Evolutionary conservation across 1,284 basidiomycete genomes (phyloP).

Genomic region (Cutaneotrichosporon sp.): DNA sequence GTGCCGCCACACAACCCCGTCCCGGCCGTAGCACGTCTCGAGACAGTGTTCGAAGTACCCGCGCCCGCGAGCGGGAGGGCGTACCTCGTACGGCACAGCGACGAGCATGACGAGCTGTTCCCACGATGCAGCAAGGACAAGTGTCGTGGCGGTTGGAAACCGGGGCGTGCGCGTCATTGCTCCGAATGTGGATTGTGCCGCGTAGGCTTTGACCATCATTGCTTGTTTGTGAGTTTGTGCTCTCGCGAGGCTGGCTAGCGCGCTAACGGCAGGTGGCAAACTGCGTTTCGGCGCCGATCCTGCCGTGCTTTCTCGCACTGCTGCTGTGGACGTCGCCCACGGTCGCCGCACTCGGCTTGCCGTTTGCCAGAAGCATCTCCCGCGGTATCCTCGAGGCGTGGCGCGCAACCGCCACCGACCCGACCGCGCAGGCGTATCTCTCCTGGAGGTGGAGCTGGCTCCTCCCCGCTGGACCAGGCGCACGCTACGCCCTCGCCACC

Average conservation of each 20-base stretch:
- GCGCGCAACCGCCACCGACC: constrained; percentile 11
- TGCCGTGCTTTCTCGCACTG: constrained; percentile 33
- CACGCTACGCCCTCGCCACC: constrained; percentile 27
- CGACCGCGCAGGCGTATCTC: constrained; percentile 28
- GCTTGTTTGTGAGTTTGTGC: constrained; percentile 31
- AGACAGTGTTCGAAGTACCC: constrained; percentile 31
- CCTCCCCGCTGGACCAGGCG: constrained; percentile 36
- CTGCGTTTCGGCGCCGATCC: constrained; percentile 38
- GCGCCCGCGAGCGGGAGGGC: constrained; percentile 9
- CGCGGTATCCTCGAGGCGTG: constrained; percentile 21
- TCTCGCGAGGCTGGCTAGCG: too few relatives aligned
- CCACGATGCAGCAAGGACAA: neutral
- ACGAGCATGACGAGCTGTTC: neutral
- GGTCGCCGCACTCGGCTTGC: constrained; percentile 21
- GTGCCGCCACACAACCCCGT: constrained; percentile 29
- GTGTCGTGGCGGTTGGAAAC: constrained; percentile 36
- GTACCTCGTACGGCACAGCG: neutral
- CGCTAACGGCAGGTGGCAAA: constrained; percentile 35
- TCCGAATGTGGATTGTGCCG: constrained; percentile 40
- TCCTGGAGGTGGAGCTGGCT: constrained; percentile 33
- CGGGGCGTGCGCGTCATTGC: constrained; percentile 41
- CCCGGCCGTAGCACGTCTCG: neutral
- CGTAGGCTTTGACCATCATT: constrained; percentile 44
- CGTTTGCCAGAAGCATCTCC: constrained; percentile 17
- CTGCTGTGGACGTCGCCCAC: constrained; percentile 26